Percentiles rank a stretch among this genome's conserved stretches.
Evolutionary conservation across 441 rosid genomes (phyloP).

Genomic region (Flueggea neowawraea): DNA sequence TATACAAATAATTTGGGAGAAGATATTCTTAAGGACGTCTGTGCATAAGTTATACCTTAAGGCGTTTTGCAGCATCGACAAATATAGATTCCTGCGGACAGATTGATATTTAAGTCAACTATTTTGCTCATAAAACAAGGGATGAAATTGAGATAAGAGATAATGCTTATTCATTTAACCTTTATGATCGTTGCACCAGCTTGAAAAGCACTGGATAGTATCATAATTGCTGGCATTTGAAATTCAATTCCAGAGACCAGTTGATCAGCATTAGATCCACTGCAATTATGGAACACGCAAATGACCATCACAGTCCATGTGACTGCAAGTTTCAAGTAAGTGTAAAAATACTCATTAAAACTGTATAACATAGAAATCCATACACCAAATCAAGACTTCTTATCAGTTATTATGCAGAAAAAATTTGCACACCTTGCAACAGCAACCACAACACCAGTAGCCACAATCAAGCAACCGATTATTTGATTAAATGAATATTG

Average conservation of each 20-base stretch:
- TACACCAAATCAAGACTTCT: not conserved
- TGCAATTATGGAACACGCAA: slow-evolving; percentile 30
- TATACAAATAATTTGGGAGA: not conserved
- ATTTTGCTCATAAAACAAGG: not conserved
- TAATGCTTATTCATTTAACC: slow-evolving; percentile 33
- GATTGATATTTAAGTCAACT: slow-evolving; percentile 12
- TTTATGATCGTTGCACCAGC: slow-evolving; percentile 80
- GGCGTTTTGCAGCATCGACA: slow-evolving; percentile 57
- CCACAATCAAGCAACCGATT: slow-evolving; percentile 80
- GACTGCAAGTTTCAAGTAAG: slow-evolving; percentile 3
- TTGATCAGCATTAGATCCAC: slow-evolving; percentile 69
- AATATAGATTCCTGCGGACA: slow-evolving; percentile 74
- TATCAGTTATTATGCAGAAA: too few relatives aligned
- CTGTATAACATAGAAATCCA: not conserved
- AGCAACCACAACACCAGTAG: slow-evolving; percentile 68
- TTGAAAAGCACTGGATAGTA: slow-evolving; percentile 81
- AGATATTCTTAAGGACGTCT: too few relatives aligned
- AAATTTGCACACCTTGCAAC: slow-evolving; percentile 55
- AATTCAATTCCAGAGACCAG: slow-evolving; percentile 49
- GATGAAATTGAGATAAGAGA: not conserved
- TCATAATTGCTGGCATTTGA: slow-evolving; percentile 74
- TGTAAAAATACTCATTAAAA: not conserved
- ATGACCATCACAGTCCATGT: slow-evolving; percentile 4
- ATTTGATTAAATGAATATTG: slow-evolving; percentile 62
- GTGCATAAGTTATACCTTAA: too few relatives aligned